Evolutionary conservation across 2,329 filamentous ascomycete genomes (phyloP).

Genomic region (Ophiostoma himal-ulmi): DNA sequence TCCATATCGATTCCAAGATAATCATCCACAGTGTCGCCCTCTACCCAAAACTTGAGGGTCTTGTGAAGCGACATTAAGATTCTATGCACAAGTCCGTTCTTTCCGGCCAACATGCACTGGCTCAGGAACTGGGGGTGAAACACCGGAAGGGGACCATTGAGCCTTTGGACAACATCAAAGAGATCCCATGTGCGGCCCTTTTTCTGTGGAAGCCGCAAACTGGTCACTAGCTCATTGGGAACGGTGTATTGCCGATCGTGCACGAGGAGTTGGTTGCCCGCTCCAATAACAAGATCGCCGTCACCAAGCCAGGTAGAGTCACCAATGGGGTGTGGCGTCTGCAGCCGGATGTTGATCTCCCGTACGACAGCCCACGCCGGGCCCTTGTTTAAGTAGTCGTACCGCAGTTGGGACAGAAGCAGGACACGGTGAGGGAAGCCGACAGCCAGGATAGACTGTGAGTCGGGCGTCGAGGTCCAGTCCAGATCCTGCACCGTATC

Average conservation of each 20-base stretch:
- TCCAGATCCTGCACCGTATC: constrained; percentile 81
- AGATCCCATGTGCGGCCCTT: constrained; percentile 58
- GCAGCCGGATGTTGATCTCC: constrained; percentile 72
- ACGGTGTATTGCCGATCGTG: constrained; percentile 69
- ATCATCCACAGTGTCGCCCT: constrained; percentile 74
- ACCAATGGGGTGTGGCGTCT: constrained; percentile 84
- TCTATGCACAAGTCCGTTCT: constrained; percentile 62
- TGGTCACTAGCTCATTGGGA: constrained; percentile 53
- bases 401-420: constrained; percentile 79
- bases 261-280: constrained; percentile 86
- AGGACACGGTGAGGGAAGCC: constrained; percentile 83
- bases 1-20: constrained; percentile 62
- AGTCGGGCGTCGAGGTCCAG: constrained; percentile 88
- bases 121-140: constrained; percentile 90
- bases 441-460: constrained; percentile 84
- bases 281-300: constrained; percentile 78
- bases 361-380: constrained; percentile 85
- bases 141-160: constrained; percentile 81
- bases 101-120: constrained; percentile 79
- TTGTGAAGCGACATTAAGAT: constrained; percentile 68
- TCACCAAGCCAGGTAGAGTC: constrained; percentile 87
- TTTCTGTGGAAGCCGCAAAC: constrained; percentile 43
- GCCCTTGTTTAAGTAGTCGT: constrained; percentile 81
- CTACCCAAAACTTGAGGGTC: constrained; percentile 73
- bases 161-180: constrained; percentile 72